These are phyloP conservation scores for Anastatica hierochuntica DNA, from an alignment of 345 rosid species.

Conservation along the genomic window DNA sequence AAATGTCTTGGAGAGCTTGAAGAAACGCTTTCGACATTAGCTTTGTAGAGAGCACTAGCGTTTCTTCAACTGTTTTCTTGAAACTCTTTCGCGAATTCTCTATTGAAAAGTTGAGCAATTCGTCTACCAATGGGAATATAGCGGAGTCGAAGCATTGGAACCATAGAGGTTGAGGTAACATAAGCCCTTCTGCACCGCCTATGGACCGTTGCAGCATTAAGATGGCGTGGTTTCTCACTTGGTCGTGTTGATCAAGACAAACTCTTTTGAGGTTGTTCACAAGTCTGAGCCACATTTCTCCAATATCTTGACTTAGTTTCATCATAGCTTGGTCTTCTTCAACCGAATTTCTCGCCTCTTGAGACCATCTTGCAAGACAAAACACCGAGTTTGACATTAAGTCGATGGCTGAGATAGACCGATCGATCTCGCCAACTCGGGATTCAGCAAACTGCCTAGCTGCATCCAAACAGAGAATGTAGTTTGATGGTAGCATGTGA, in stretches of 20 bases:
- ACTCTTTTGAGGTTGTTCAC: slow-evolving; percentile 46
- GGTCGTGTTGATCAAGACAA: slow-evolving; percentile 59
- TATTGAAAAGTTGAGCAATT: slow-evolving; percentile 32
- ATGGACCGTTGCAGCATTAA: slow-evolving; percentile 39
- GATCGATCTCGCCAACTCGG: slow-evolving; percentile 42
- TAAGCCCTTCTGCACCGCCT: slow-evolving; percentile 41
- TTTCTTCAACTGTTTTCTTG: slow-evolving; percentile 42
- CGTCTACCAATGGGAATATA: slow-evolving; percentile 51
- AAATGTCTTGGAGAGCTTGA: slow-evolving; percentile 44
- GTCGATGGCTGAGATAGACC: slow-evolving; percentile 53
- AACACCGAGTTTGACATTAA: slow-evolving; percentile 57
- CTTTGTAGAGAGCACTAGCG: slow-evolving; percentile 52
- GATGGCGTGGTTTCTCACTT: slow-evolving; percentile 61
- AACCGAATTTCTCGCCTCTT: slow-evolving; percentile 36
- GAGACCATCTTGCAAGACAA: slow-evolving; percentile 62
- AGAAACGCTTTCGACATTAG: slow-evolving; percentile 52
- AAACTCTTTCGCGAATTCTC: slow-evolving; percentile 37
- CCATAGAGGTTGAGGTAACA: slow-evolving; percentile 44
- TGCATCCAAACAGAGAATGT: slow-evolving; percentile 57
- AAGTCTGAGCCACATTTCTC: slow-evolving; percentile 72
- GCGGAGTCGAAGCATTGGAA: slow-evolving; percentile 56
- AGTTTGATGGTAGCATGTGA: slow-evolving; percentile 54
- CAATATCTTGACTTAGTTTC: slow-evolving; percentile 46
- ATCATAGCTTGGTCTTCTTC: slow-evolving; percentile 39
- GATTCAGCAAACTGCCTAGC: slow-evolving; percentile 77